phyloP scores from a whole-genome alignment of 148 eudicot genomes.

The Oxyria digyna region DNA sequence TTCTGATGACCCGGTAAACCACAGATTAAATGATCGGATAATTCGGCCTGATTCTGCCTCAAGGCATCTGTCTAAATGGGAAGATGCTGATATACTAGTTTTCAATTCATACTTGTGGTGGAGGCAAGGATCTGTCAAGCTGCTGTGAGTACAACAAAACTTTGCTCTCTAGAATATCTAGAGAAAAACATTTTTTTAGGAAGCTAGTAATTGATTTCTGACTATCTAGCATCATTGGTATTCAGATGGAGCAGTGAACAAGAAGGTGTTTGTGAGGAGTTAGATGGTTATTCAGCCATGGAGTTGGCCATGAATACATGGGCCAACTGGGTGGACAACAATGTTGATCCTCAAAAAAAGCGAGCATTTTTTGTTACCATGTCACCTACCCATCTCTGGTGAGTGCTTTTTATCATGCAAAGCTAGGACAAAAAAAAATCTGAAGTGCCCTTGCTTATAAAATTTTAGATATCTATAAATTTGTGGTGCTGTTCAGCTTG shows the following conservation, averaged over 20 bases:
- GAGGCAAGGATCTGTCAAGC: slow-evolving; percentile 86
- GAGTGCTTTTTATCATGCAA: slow-evolving; percentile 13
- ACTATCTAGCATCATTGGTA: slow-evolving; percentile 6
- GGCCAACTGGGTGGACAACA: slow-evolving; percentile 70
- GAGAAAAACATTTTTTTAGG: background rate
- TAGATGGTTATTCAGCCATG: slow-evolving; percentile 68
- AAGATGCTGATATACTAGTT: slow-evolving; percentile 67
- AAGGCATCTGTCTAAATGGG: slow-evolving; percentile 69
- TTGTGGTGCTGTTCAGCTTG: background rate
- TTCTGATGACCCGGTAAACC: slow-evolving; percentile 80
- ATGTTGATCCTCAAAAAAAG: slow-evolving; percentile 50
- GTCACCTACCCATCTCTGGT: slow-evolving; percentile 93
- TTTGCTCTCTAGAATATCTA: background rate
- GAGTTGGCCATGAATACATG: slow-evolving; percentile 89
- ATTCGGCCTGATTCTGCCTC: slow-evolving; percentile 65
- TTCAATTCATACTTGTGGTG: slow-evolving; percentile 91
- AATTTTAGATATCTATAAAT: background rate
- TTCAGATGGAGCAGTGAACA: slow-evolving; percentile 64
- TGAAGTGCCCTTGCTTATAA: background rate
- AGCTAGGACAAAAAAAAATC: background rate
- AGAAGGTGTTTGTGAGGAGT: slow-evolving; percentile 68
- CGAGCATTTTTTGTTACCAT: slow-evolving; percentile 76
- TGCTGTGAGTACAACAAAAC: slow-evolving; percentile 42
- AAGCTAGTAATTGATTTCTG: background rate
- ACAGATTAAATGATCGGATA: slow-evolving; percentile 70